Base-by-base conservation (phyloP, 495 filamentous ascomycete species). In the Lentithecium fluviatile region DNA sequence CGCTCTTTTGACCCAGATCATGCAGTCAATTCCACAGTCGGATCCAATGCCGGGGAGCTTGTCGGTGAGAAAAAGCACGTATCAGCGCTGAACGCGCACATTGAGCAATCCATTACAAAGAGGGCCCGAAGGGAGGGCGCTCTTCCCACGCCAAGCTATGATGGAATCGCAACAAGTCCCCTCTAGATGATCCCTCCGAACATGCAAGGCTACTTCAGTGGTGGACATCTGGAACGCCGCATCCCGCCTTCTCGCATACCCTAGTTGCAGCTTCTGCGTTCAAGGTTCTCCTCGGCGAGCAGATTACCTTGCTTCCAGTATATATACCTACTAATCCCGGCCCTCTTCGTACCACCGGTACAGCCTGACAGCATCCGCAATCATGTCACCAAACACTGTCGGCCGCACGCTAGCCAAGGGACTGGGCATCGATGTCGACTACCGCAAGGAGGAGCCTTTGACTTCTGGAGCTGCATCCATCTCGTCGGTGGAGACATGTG, bases 401-500 rank as follows among this genome's bases (percentile, higher is more conserved):
- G 58, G 58, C 2, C 64, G 58, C 6, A 36, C 48, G 26, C 29
- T 60, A 25, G 64, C 64, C 37, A 67, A 67, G 37, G 24, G 25
- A 13, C 47, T 67, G 17, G 15, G 45, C 34, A 67, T 67, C 40
- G 32, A 67, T 36, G 26, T 62, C 24, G 64, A 62, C 42, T 62
- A 67, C 38, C 64, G 64, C 38, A 57, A 67, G 17, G 64, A 67
- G 20, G 61, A 53, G 19, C 59, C 53, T 0, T 1, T 58, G 15
- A 15, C 52, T 17, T 65, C 62, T 13, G 51, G 49, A 13, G 49
- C 49, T 17, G 51, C 42, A 25, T 64, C 60, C 2, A 19, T 64
- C 19, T 21, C 23, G 17, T 66, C 56, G 19, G 57, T 60, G 12
- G 56, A 66, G 25, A 58, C 56, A 2, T 60, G 49, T 49, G 15